Base-by-base conservation (phyloP, 164 flowering plant genomes). In the Kingdonia uniflora region DNA sequence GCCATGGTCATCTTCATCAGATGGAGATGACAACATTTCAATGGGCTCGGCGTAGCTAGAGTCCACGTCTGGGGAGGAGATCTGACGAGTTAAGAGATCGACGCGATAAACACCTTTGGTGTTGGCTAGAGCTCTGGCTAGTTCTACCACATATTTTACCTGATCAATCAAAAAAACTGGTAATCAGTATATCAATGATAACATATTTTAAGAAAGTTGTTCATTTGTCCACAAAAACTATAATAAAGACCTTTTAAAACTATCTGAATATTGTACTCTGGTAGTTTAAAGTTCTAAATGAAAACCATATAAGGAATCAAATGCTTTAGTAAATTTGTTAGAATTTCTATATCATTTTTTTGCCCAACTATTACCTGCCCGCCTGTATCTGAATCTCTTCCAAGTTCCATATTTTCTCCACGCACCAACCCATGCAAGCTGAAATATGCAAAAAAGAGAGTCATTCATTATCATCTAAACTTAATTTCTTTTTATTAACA, bases 401-500 rank as follows among this genome's bases (percentile, higher is more conserved):
- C 96, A 38, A 87, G 71, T 68, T 87, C 96, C 96, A 87, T 84
- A 69, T 84, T 80, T 39, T 87, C 96, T 54, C 96, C 96, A 41
- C 92, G 92, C 15, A 87, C 80, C 74, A 87, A 57, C 11, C 96
- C 96, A 70, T 87, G 96, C 62, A 84, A 49, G 50, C 96, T 86
- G 54, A 20, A 19, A 40, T 12, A 42, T 50, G 15, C 39, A 38
- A 6, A 19, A 48, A 15, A 29, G 19, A 14, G 21, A 3, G 7
- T 22, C 12, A 17, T 22, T 11, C 23, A 11, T 47, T 3, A 47
- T 47, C n/a, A 20, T 21, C 8, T 47, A 7, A 12, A 47, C 4
- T 29, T 29, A 29, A 3, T 29, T 29, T 8, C 35, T 42, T 42
- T 13, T 6, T 6, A 42, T 5, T 5, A 42, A 17, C 15, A 42